Evolutionary conservation across 768 basidiomycete species (phyloP).

Genomic region (Lepiota brunneoincarnata): DNA sequence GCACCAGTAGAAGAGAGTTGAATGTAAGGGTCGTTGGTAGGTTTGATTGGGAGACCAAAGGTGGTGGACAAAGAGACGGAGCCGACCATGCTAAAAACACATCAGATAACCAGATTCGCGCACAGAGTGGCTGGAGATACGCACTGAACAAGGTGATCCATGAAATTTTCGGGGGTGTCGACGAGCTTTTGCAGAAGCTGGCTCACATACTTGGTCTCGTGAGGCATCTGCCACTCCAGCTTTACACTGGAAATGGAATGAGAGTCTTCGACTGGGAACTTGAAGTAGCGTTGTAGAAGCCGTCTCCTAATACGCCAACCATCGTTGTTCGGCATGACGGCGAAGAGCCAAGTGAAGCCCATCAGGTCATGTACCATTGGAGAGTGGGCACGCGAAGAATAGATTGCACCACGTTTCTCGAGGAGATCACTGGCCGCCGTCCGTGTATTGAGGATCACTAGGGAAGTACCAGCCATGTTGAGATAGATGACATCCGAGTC

Average conservation of each 20-base stretch:
- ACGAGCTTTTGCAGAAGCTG: slow-evolving; percentile 26
- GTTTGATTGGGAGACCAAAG: slow-evolving; percentile 7
- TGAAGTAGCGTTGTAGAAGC: slow-evolving; percentile 36
- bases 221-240: slow-evolving; percentile 23
- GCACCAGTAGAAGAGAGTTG: slow-evolving; percentile 49
- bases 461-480: slow-evolving; percentile 18
- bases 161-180: slow-evolving; percentile 32
- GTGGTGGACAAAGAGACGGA: slow-evolving; percentile 12
- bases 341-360: slow-evolving; percentile 17
- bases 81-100: slow-evolving; percentile 13
- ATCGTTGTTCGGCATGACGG: slow-evolving; percentile 14
- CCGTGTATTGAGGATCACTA: slow-evolving; percentile 28
- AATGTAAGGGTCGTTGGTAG: slow-evolving; percentile 45
- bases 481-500: slow-evolving; percentile 25
- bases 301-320: slow-evolving; percentile 17
- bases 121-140: neutral
- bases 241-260: slow-evolving; percentile 16
- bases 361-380: slow-evolving; percentile 12
- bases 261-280: slow-evolving; percentile 19
- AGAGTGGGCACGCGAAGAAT: slow-evolving; percentile 24
- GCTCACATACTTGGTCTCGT: slow-evolving; percentile 24
- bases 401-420: slow-evolving; percentile 36
- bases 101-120: slow-evolving; percentile 6
- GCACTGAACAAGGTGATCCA: slow-evolving; percentile 18
- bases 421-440: slow-evolving; percentile 34